Evolutionary conservation across 805 yeast genomes (phyloP), one percentile per base, ranked within the genome.

Genomic region (Tetrapisispora iriomotensis): DNA sequence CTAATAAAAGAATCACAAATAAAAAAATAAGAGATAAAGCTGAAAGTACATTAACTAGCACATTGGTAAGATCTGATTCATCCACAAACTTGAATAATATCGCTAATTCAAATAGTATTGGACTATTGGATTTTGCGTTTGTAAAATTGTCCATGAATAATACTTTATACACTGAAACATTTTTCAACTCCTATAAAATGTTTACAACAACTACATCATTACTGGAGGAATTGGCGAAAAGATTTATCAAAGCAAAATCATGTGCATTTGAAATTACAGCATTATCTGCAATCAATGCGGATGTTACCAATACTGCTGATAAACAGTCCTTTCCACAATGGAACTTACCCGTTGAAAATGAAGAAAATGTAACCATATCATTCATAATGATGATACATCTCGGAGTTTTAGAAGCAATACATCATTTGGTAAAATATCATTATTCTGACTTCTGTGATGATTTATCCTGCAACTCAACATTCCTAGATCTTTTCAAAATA

Each of bases 361-460:
- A 72, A 21, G 64, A 70, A 0, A 71, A 71, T 3, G 67, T 81
- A 25, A 82, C 80, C 48, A 77, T 80, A 70, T 71, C 70, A 33
- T 70, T 76, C 39, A 77, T 84, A 33, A 77, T 82, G 9, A 84
- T 79, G 52, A 82, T 88, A 31, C 92, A 87, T 54, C 68, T 82
- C 28, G 94, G 94, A 29, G 75, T 87, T 24, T 65, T 87, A 43
- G 94, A 84, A 54, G 84, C 86, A 0, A 64, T 86, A 41, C 70
- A 77, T 32, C 71, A 80, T 23, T 70, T 94, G 58, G 75, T 85
- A 17, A 70, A 75, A 34, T 79, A 80, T 47, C 84, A 82, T 54
- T 87, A 80, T 56, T 61, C 72, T 22, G 92, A 84, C 54, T 84
- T 88, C 52, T 70, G 79, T 4, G 82, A 78, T 54, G 84, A 82